Conservation (phyloP, 768 basidiomycete genomes). For the Suillus sp. region DNA sequence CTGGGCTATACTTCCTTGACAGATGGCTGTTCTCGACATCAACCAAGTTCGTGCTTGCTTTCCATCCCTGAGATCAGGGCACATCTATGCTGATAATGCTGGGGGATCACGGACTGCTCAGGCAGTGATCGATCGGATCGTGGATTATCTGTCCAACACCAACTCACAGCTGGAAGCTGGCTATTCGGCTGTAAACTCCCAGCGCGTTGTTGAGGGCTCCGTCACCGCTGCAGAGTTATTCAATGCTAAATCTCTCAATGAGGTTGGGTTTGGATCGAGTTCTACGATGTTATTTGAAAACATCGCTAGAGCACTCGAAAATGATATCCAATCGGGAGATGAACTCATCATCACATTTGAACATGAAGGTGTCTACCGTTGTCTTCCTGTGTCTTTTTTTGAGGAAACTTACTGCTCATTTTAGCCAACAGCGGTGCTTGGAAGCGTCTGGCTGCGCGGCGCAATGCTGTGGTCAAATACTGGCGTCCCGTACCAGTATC, state of each 20-base stretch:
- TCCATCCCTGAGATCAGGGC: conserved; percentile 59
- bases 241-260: conserved; percentile 58
- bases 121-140: conserved; percentile 57
- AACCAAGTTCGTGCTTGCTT: conserved; percentile 59
- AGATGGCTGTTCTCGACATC: conserved; percentile 44
- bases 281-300: conserved; percentile 73
- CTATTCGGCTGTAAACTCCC: conserved; percentile 61
- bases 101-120: conserved; percentile 69
- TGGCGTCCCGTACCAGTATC: conserved; percentile 56
- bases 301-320: conserved; percentile 61
- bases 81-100: conserved; percentile 75
- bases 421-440: conserved; percentile 75
- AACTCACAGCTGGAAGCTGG: conserved; percentile 75
- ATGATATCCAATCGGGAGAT: conserved; percentile 55
- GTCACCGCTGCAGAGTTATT: conserved; percentile 58
- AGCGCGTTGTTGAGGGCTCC: conserved; percentile 52
- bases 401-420: neutral
- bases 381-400: neutral
- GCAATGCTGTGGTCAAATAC: conserved; percentile 53
- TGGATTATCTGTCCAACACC: conserved; percentile 68
- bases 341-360: conserved; percentile 80
- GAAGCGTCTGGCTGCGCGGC: conserved; percentile 71
- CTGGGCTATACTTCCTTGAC: neutral
- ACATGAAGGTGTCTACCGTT: conserved; percentile 61
- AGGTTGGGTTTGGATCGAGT: conserved; percentile 68